Evolutionary conservation across 345 rosid genomes (phyloP).

Genomic region (Populus pruinosa): DNA sequence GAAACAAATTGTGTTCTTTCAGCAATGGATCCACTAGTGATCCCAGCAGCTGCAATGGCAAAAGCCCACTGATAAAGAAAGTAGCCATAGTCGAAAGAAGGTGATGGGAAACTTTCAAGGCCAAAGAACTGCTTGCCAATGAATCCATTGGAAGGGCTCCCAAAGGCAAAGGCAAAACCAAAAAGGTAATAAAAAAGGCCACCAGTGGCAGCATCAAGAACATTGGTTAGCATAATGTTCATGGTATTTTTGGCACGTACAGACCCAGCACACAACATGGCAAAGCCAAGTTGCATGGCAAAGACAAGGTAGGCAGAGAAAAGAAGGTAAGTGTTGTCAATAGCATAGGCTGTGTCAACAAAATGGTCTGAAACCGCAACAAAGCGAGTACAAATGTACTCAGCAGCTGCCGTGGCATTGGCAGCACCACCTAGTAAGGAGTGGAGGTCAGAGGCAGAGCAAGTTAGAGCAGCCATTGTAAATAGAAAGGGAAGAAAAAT

Average conservation of each 20-base stretch:
- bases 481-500: no score
- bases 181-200: slow-evolving; percentile 38
- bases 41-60: slow-evolving; percentile 50
- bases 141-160: slow-evolving; percentile 40
- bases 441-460: slow-evolving; percentile 7
- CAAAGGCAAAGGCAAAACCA: slow-evolving; percentile 41
- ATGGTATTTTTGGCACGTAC: slow-evolving; percentile 30
- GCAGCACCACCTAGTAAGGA: not conserved
- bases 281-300: slow-evolving; percentile 37
- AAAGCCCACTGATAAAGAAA: slow-evolving; percentile 47
- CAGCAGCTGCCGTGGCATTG: slow-evolving; percentile 4
- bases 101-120: slow-evolving; percentile 25
- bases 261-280: slow-evolving; percentile 49
- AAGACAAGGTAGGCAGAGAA: slow-evolving; percentile 37
- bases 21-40: slow-evolving; percentile 40
- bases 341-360: not conserved
- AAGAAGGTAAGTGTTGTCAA: slow-evolving; percentile 45
- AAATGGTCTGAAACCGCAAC: slow-evolving; percentile 2
- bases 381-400: slow-evolving; percentile 10
- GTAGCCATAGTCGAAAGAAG: slow-evolving; percentile 18
- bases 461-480: not conserved
- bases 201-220: slow-evolving; percentile 44
- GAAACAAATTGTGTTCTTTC: slow-evolving; percentile 20
- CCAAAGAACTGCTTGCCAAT: slow-evolving; percentile 33
- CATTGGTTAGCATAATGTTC: slow-evolving; percentile 41